Percentiles rank a stretch among this genome's conserved stretches.
These are phyloP conservation scores for Helianthus tuberosus DNA, from an alignment of 129 eudicot species.

Conservation along the genomic window DNA sequence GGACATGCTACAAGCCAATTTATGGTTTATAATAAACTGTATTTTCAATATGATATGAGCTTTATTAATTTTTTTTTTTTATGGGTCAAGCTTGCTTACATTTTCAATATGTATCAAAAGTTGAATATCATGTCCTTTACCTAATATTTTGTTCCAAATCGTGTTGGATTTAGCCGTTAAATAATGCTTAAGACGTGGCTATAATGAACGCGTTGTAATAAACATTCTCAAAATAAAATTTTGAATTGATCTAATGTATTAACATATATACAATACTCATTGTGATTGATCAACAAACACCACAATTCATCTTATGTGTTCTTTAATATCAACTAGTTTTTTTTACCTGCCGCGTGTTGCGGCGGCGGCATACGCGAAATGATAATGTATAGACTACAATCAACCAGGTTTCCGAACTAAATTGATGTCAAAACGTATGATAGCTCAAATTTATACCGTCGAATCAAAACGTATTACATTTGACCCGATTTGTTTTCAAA, in stretches of 20 bases:
- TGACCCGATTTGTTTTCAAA: too few relatives aligned
- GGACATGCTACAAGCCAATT: constrained; percentile 25
- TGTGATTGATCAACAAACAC: too few relatives aligned
- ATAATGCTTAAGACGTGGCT: not conserved
- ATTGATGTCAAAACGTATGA: too few relatives aligned
- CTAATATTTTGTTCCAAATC: constrained; percentile 18
- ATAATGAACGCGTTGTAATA: not conserved
- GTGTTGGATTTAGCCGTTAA: constrained; percentile 16
- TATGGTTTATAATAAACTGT: constrained; percentile 5
- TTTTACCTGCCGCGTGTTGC: too few relatives aligned
- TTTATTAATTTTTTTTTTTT: constrained; percentile 15
- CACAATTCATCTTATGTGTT: too few relatives aligned
- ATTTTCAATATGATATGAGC: not conserved
- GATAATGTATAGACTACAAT: too few relatives aligned
- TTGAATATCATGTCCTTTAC: constrained; percentile 13
- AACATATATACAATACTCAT: not conserved
- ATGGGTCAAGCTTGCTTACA: constrained; percentile 1
- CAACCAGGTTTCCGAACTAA: too few relatives aligned
- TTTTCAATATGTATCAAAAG: not conserved
- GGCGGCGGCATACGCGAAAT: too few relatives aligned
- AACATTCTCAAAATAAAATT: not conserved
- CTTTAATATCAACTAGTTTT: too few relatives aligned
- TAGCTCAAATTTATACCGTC: too few relatives aligned
- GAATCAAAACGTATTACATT: too few relatives aligned
- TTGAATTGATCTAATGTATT: too few relatives aligned